phyloP scores from a whole-genome alignment of 2,329 filamentous ascomycete genomes.

The Penicillium sp. region DNA sequence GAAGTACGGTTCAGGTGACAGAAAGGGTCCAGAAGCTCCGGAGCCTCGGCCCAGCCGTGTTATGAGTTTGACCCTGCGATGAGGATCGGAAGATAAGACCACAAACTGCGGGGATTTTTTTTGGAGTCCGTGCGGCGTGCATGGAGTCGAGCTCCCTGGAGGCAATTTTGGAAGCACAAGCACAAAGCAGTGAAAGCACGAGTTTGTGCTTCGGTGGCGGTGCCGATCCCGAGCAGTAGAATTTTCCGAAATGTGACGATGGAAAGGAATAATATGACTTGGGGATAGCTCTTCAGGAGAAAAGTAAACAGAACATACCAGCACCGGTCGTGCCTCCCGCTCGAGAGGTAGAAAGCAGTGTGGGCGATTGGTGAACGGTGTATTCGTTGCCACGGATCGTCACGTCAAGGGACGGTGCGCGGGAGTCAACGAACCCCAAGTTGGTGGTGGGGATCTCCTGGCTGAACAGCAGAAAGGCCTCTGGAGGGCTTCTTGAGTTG shows the following conservation, averaged over 20 bases:
- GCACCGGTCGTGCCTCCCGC: conserved; percentile 74
- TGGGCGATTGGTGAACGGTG: conserved; percentile 79
- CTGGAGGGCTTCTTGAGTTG: conserved; percentile 49
- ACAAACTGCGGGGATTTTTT: conserved; percentile 15
- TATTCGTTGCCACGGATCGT: conserved; percentile 70
- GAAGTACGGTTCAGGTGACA: conserved; percentile 1
- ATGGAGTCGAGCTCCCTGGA: not conserved
- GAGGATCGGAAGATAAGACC: conserved; percentile 10
- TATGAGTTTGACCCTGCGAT: not conserved
- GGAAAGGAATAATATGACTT: not conserved
- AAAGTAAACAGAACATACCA: conserved; percentile 44
- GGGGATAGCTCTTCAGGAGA: not conserved
- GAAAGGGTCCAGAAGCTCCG: conserved; percentile 2
- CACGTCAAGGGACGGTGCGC: conserved; percentile 65
- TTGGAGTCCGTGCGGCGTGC: conserved; percentile 14
- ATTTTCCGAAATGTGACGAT: not conserved
- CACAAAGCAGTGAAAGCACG: not conserved
- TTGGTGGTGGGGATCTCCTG: conserved; percentile 71
- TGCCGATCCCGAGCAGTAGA: not conserved
- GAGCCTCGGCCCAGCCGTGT: conserved; percentile 13
- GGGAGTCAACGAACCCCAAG: conserved; percentile 81
- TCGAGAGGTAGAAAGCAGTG: conserved; percentile 74
- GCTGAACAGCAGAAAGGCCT: conserved; percentile 86
- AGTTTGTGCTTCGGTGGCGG: conserved; percentile 8
- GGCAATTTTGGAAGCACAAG: not conserved